phyloP scores from a whole-genome alignment of 1,284 basidiomycete genomes.

The Lentinula novae-zelandiae region DNA sequence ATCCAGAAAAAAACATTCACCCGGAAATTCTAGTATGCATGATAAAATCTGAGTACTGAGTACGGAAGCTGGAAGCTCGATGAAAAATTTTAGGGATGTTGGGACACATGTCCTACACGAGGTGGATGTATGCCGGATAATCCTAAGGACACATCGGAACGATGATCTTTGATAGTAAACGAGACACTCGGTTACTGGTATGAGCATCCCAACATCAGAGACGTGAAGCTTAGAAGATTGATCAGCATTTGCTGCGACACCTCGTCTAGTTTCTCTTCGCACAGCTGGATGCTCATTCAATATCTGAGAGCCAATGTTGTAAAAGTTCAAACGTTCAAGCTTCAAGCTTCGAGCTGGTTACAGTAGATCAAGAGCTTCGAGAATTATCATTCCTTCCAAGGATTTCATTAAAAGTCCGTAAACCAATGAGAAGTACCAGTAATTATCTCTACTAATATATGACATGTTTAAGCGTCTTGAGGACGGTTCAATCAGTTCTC shows the following conservation, averaged over 20 bases:
- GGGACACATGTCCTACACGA: slow-evolving; percentile 7
- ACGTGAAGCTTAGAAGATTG: background rate
- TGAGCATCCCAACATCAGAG: background rate
- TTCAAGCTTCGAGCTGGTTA: too few relatives aligned
- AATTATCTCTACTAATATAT: background rate
- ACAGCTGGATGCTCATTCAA: too few relatives aligned
- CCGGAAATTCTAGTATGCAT: too few relatives aligned
- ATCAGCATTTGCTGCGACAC: too few relatives aligned
- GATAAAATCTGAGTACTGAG: background rate
- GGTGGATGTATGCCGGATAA: background rate
- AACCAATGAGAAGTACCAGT: too few relatives aligned
- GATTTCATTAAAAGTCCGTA: too few relatives aligned
- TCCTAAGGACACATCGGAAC: background rate
- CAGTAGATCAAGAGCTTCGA: too few relatives aligned
- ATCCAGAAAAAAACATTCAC: too few relatives aligned
- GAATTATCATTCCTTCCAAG: too few relatives aligned
- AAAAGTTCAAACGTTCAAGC: too few relatives aligned
- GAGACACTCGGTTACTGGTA: background rate
- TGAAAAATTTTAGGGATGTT: background rate
- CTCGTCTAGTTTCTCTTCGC: too few relatives aligned
- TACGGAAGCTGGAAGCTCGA: background rate
- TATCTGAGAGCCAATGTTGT: too few relatives aligned
- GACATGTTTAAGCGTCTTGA: slow-evolving; percentile 5
- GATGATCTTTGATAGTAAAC: background rate
- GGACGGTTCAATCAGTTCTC: background rate